Base-by-base conservation (phyloP, 805 yeast species). In the Kuraishia hungarica region DNA sequence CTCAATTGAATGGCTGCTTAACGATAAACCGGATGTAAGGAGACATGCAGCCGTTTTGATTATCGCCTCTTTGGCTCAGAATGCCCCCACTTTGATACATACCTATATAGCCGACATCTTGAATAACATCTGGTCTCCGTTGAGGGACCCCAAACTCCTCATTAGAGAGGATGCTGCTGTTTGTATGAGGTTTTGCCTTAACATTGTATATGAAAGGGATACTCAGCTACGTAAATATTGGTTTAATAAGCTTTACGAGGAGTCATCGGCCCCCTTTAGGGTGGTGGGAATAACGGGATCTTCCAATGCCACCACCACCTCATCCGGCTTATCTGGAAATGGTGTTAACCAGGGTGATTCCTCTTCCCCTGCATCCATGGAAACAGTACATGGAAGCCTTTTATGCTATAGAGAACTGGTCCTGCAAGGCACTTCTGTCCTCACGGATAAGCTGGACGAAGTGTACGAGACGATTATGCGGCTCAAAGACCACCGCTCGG, bases 11-110 rank as follows among this genome's bases (percentile, higher is more conserved):
- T 87, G 97, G 93, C 78, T 93, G 23, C 88, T 89, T 39, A 78
- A 86, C n/a, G 96, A 91, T 59, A 85, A 89, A 60, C 90, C 87
- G 63, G 97, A 90, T 62, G 80, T 81, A 50, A 81, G 96, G 62
- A 82, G 94, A 59, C 97, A 93, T 65, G 97, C 97, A 0, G 96
- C 97, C 1, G 83, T 91, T 46, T 74, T 93, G 54, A 84, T 90
- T 48, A 81, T 94, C 48, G 81, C 86, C 7, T 87, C 97, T 0
- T 77, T 94, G 58, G 97, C 97, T 0, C 82, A 82, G 55, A 88
- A 89, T 64, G 87, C 96, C 1, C 97, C 98, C 1, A 88, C 96
- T 8, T 73, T 91, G 56, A 73, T 93, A 53, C 87, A 87, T 65
- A 81, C 84, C 39, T 89, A 87, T 67, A 86, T 90, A 35, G 83